These are phyloP conservation scores for Vicia faba DNA, from an alignment of 306 rosid genomes.

Conservation along the genomic window DNA sequence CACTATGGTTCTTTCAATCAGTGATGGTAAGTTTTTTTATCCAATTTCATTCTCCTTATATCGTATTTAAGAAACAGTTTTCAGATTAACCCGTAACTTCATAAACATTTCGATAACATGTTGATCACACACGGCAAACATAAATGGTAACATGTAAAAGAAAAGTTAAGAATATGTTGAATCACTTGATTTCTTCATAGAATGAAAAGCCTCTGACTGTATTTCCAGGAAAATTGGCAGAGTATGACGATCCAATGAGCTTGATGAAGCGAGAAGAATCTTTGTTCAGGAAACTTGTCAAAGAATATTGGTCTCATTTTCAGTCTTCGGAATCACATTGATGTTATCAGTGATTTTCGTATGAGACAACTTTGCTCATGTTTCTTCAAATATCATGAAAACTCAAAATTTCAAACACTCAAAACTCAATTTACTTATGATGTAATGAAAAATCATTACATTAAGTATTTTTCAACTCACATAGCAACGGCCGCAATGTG, in stretches of 20 bases:
- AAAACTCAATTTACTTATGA: too few species aligned
- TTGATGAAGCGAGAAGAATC: constrained; percentile 67
- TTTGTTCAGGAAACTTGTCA: constrained; percentile 60
- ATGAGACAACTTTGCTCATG: too few species aligned
- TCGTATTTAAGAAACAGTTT: background rate
- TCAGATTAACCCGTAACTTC: background rate
- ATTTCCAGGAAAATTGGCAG: constrained; percentile 59
- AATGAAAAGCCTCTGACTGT: background rate
- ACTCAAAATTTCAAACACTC: too few species aligned
- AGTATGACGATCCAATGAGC: constrained; percentile 68
- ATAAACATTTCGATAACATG: too few species aligned
- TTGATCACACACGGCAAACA: too few species aligned
- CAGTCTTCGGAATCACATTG: background rate
- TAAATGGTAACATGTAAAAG: background rate
- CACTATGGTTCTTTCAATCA: constrained; percentile 70
- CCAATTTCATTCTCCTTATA: background rate
- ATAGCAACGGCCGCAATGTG: too few species aligned
- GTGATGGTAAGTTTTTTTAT: constrained; percentile 55
- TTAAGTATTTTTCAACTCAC: too few species aligned
- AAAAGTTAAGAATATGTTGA: background rate
- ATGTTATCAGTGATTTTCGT: background rate
- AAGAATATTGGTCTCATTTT: constrained; percentile 49
- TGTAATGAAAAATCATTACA: too few species aligned
- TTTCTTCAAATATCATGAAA: too few species aligned
- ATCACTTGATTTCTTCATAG: background rate